These are phyloP conservation scores for Daucus carota DNA, from an alignment of 129 eudicot species.

Conservation along the genomic window DNA sequence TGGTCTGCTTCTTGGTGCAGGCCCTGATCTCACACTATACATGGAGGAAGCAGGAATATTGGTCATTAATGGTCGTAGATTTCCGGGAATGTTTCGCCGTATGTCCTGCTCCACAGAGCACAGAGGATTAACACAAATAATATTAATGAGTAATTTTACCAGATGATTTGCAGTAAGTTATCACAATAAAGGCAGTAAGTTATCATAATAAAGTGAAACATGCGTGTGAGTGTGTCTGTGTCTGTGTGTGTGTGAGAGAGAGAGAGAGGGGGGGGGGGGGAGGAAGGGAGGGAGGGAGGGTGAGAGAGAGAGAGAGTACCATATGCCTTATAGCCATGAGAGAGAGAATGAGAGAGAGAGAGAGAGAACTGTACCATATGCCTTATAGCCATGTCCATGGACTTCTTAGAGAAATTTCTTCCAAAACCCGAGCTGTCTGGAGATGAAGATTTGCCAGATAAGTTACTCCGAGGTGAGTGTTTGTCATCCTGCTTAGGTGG, in stretches of 20 bases:
- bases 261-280: no score
- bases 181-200: background rate
- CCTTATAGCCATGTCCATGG: constrained; percentile 93
- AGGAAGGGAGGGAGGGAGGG: no score
- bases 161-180: background rate
- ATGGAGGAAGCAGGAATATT: constrained; percentile 94
- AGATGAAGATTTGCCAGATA: constrained; percentile 78
- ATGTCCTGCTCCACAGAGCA: constrained; percentile 50
- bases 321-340: constrained; percentile 92
- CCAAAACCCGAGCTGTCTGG: constrained; percentile 91
- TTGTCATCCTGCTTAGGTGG: constrained; percentile 89
- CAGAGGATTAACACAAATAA: constrained; percentile 1
- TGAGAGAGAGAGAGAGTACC: constrained; percentile 47
- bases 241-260: no score
- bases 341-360: background rate
- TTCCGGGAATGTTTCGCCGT: constrained; percentile 71
- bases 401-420: constrained; percentile 78
- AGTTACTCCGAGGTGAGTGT: constrained; percentile 62
- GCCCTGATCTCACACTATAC: constrained; percentile 95
- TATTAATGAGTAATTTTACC: background rate
- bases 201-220: no score
- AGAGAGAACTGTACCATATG: constrained; percentile 67
- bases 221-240: no score
- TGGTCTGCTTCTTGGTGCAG: constrained; percentile 47
- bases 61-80: constrained; percentile 75